Percentiles rank a stretch among this genome's conserved stretches.
phyloP scores from a whole-genome alignment of 805 yeast species.

The Metschnikowia sp. region DNA sequence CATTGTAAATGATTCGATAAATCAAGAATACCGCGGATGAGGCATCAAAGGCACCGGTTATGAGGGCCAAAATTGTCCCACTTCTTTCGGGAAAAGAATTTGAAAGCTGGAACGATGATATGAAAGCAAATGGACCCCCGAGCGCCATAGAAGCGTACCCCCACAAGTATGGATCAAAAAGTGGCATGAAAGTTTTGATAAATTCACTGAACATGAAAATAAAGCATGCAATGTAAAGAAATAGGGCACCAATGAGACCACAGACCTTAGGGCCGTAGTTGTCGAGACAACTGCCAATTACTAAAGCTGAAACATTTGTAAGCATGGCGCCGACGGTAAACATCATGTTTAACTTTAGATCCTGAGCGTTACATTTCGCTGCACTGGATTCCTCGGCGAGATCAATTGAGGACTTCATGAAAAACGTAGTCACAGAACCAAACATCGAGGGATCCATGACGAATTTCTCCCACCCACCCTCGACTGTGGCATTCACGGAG shows the following conservation, averaged over 20 bases:
- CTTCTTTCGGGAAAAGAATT: conserved; percentile 53
- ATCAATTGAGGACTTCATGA: conserved; percentile 1
- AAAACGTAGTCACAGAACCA: conserved; percentile 7
- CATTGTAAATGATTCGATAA: conserved; percentile 41
- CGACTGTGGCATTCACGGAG: conserved; percentile 13
- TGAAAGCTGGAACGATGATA: conserved; percentile 55
- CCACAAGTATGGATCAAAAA: conserved; percentile 48
- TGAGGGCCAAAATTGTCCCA: conserved; percentile 49
- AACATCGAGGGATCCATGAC: conserved; percentile 12
- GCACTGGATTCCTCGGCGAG: conserved; percentile 21
- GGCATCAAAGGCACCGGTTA: conserved; percentile 60
- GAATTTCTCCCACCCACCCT: conserved; percentile 12
- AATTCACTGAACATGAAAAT: conserved; percentile 42
- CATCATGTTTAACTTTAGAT: conserved; percentile 54
- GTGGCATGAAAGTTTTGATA: conserved; percentile 12
- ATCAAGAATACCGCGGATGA: conserved; percentile 53
- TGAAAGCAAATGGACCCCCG: conserved; percentile 57
- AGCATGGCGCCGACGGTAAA: conserved; percentile 56
- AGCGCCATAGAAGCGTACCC: conserved; percentile 54
- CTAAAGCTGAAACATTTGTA: conserved; percentile 52
- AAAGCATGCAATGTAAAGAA: conserved; percentile 44
- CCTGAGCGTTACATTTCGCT: conserved; percentile 50
- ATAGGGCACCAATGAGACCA: conserved; percentile 49
- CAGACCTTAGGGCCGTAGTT: conserved; percentile 51
- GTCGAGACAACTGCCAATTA: conserved; percentile 49